Evolutionary conservation across 75 land plant genomes (phyloP), one percentile per base, ranked within the genome.

Genomic region (Picea glauca): DNA sequence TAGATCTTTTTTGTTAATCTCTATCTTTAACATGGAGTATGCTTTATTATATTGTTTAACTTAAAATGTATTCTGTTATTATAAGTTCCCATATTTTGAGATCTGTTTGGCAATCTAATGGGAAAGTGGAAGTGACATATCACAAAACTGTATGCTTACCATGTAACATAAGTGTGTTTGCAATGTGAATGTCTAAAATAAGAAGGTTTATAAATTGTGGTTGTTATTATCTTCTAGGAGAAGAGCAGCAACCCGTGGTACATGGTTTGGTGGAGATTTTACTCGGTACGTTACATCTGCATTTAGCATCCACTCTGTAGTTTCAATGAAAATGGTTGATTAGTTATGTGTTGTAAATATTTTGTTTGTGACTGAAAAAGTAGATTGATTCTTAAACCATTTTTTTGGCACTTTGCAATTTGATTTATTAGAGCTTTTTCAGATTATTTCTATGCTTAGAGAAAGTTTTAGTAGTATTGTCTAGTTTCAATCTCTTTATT

Each of bases 241-340:
- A 57, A 74, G 76, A 57, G 59, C 30, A 57, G 59, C 59, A 15
- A 74, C 35, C 59, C 76, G 57, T 57, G 76, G 76, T 6, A 74
- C 76, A 40, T 74, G 76, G 76, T 43, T 74, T 57, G 76, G 76
- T 74, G 59, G 76, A 74, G 76, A 74, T 74, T 74, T 74, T 57
- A 30, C 76, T 26, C 59, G 20, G 76, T 74, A 74, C 30, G 76
- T 74, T 0, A 11, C 54, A 50, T 50, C n/a, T 40, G 12, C 50
- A 43, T 70, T 38, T 70, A 26, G 13, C 59, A 74, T 30, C 15
- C 59, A 30, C 26, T 31, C 54, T 8, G 23, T 9, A 74, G 1
- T 40, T 1, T 38, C 9, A 21, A 70, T 50, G 6, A 18, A 38
- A 43, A 40, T 66, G 50, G 50, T 38, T 38, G 15, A n/a, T 38